Conservation (phyloP, 306 rosid species). For the Cicer arietinum region DNA sequence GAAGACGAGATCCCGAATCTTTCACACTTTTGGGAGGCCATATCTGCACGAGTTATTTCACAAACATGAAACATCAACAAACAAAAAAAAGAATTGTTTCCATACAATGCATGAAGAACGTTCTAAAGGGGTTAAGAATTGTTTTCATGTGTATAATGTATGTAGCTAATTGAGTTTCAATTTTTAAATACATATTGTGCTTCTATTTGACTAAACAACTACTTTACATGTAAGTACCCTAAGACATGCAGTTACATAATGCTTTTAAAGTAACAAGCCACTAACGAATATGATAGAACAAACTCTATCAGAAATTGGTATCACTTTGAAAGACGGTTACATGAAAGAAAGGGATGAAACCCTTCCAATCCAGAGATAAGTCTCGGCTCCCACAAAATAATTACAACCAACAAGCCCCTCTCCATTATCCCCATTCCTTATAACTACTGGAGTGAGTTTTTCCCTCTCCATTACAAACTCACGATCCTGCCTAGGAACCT, state of each 20-base stretch:
- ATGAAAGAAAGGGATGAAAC: not conserved
- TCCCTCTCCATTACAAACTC: not conserved
- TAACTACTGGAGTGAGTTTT: not conserved
- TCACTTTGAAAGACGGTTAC: not conserved
- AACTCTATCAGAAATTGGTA: not conserved
- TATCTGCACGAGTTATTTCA: constrained; percentile 64
- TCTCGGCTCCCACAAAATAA: not conserved
- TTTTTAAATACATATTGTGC: constrained; percentile 3
- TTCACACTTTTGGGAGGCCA: constrained; percentile 99
- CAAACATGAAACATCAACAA: constrained; percentile 4
- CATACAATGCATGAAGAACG: constrained; percentile 12
- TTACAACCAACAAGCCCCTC: not conserved
- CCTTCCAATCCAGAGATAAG: not conserved
- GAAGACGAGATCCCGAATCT: constrained; percentile 91
- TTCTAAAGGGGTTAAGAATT: constrained; percentile 38
- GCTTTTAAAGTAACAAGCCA: constrained; percentile 14
- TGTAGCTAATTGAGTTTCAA: constrained; percentile 23
- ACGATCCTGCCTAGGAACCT: not conserved
- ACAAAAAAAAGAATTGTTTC: not conserved
- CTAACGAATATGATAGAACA: not conserved
- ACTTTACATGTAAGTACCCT: not conserved
- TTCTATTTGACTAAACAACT: constrained; percentile 37
- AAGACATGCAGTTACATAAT: constrained; percentile 14
- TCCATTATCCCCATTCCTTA: not conserved
- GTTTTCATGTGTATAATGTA: not conserved